Conservation (phyloP, 495 filamentous ascomycete genomes). For the Tuber magnatum region DNA sequence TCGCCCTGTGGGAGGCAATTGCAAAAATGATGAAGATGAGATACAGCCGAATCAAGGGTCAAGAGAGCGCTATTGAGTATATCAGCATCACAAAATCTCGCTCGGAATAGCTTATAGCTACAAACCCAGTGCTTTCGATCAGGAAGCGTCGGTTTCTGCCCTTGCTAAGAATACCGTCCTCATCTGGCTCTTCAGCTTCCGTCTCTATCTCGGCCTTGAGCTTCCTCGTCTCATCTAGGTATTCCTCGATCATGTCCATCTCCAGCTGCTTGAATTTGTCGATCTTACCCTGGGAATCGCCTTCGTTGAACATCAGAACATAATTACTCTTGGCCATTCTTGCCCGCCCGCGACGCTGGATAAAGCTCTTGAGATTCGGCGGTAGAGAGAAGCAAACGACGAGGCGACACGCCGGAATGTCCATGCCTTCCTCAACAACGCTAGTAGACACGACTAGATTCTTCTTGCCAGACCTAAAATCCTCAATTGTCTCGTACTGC, state of each 20-base stretch:
- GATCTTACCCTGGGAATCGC: conserved; percentile 42
- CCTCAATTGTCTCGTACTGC: conserved; percentile 56
- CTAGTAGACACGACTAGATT: conserved; percentile 79
- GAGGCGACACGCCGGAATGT: conserved; percentile 74
- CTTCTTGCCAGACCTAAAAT: conserved; percentile 60
- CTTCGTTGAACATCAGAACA: conserved; percentile 53
- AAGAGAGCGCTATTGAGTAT: conserved; percentile 57
- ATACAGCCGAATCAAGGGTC: conserved; percentile 61
- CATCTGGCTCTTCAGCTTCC: conserved; percentile 51
- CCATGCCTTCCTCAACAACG: conserved; percentile 88
- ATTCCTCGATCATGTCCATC: conserved; percentile 62
- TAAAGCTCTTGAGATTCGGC: conserved; percentile 70
- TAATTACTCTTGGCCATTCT: conserved; percentile 64
- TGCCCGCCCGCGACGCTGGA: conserved; percentile 81
- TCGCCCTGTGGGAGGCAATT: conserved; percentile 51
- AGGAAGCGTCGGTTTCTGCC: conserved; percentile 41
- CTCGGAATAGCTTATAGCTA: background rate
- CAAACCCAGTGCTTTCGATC: conserved; percentile 52
- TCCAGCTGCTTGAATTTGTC: conserved; percentile 59
- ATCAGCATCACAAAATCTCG: conserved; percentile 9
- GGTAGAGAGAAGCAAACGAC: conserved; percentile 82
- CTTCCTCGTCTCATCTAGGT: conserved; percentile 61
- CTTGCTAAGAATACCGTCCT: conserved; percentile 38
- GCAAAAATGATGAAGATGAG: conserved; percentile 82
- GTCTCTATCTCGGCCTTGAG: conserved; percentile 45